Percentiles rank a stretch among this genome's conserved stretches.
Conservation (phyloP, 495 filamentous ascomycete genomes). For the Trichoderma asperelloides region DNA sequence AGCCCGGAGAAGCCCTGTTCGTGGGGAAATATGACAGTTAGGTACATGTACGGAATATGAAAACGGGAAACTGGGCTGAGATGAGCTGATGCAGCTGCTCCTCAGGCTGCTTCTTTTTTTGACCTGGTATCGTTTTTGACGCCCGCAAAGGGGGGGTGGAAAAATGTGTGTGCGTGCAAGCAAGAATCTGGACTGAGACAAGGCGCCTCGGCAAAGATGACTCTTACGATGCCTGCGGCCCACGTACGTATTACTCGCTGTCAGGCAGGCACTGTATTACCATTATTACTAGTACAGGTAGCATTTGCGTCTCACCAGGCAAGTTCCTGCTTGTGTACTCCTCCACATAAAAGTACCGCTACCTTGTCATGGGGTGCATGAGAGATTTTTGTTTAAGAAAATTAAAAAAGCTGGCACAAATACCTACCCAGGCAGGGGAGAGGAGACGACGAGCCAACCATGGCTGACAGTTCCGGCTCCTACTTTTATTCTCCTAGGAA, state of each 20-base stretch:
- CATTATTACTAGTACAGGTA: background rate
- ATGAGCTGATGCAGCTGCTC: too few species aligned
- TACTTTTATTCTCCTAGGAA: background rate
- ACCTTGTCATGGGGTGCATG: background rate
- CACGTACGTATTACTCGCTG: background rate
- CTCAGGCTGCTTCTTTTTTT: too few species aligned
- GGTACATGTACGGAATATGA: too few species aligned
- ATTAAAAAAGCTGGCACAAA: background rate
- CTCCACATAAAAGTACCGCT: background rate
- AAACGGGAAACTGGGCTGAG: too few species aligned
- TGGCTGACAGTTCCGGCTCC: background rate
- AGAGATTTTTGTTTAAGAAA: background rate
- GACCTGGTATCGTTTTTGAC: too few species aligned
- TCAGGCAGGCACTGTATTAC: background rate
- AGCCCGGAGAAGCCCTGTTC: too few species aligned
- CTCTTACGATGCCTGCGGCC: background rate
- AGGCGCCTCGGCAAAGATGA: background rate
- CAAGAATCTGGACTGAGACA: background rate
- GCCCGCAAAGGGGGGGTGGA: too few species aligned
- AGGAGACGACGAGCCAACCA: background rate
- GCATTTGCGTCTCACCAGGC: background rate
- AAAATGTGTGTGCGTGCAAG: background rate
- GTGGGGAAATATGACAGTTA: too few species aligned
- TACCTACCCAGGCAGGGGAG: background rate
- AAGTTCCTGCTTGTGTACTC: background rate